phyloP scores from a whole-genome alignment of 352 stramenopile genomes.

The Phytophthora hybrid region DNA sequence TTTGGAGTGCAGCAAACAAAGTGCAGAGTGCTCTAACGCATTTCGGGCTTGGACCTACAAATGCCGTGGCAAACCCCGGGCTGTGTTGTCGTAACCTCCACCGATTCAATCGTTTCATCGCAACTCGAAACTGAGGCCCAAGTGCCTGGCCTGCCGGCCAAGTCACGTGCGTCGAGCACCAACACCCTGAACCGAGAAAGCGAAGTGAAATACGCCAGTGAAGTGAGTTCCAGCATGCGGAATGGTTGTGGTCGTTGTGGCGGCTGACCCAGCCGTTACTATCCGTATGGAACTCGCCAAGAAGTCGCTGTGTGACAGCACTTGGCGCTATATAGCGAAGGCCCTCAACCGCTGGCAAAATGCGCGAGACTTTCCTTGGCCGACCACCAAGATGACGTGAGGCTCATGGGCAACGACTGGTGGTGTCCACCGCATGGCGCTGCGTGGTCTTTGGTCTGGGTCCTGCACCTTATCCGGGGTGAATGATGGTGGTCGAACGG shows the following conservation, averaged over 20 bases:
- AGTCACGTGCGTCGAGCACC: too few species aligned
- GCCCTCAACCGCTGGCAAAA: conserved; percentile 6
- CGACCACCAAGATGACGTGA: background rate
- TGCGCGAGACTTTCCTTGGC: conserved; percentile 16
- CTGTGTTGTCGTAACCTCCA: too few species aligned
- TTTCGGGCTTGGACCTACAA: too few species aligned
- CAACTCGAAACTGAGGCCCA: too few species aligned
- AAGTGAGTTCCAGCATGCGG: background rate
- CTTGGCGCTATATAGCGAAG: background rate
- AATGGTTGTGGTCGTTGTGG: conserved; percentile 1
- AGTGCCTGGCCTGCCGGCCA: too few species aligned
- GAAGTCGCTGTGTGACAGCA: conserved; percentile 2
- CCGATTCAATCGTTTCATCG: too few species aligned
- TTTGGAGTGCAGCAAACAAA: too few species aligned
- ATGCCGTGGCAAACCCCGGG: too few species aligned
- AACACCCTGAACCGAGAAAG: too few species aligned
- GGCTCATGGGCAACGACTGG: background rate
- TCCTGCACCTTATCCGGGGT: background rate
- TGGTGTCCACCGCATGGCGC: conserved; percentile 3
- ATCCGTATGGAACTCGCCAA: conserved; percentile 6
- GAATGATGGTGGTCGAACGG: conserved; percentile 25
- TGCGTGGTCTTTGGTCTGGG: conserved; percentile 21
- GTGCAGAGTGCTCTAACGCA: too few species aligned
- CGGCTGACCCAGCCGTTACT: background rate
- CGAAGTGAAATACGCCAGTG: too few species aligned